Conservation (phyloP, 345 rosid genomes). For the Sisymbrium altissimum region DNA sequence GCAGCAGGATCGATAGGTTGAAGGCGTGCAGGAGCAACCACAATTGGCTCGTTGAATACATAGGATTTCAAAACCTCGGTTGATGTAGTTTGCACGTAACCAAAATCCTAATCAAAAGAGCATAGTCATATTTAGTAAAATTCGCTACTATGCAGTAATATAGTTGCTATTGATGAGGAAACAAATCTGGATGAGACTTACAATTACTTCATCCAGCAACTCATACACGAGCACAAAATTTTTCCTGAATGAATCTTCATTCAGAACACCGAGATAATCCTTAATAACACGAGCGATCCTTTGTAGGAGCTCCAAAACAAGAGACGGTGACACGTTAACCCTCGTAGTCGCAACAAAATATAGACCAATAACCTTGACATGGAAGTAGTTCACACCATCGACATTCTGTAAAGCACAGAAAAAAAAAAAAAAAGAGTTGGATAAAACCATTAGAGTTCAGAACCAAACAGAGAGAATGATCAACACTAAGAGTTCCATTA, state of each 20-base stretch:
- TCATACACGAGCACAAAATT: slow-evolving; percentile 95
- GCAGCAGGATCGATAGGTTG: slow-evolving; percentile 93
- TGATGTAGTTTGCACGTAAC: slow-evolving; percentile 95
- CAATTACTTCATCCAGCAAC: slow-evolving; percentile 95
- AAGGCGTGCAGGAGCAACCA: slow-evolving; percentile 69
- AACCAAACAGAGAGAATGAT: neutral
- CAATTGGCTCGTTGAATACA: slow-evolving; percentile 92
- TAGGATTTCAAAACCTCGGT: slow-evolving; percentile 92
- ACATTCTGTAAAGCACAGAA: slow-evolving; percentile 48
- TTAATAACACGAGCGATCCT: slow-evolving; percentile 96
- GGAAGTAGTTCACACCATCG: slow-evolving; percentile 97
- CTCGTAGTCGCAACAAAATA: slow-evolving; percentile 95
- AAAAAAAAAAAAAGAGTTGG: slow-evolving; percentile 10
- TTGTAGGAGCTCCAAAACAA: slow-evolving; percentile 94
- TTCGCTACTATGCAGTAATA: neutral
- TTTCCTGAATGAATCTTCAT: slow-evolving; percentile 90
- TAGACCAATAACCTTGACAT: slow-evolving; percentile 90
- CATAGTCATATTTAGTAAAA: neutral
- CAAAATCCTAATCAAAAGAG: slow-evolving; percentile 73
- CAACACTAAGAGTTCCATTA: neutral
- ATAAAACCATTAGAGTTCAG: neutral
- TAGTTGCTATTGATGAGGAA: neutral
- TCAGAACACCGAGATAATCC: slow-evolving; percentile 93
- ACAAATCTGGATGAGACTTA: slow-evolving; percentile 40
- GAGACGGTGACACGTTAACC: slow-evolving; percentile 86